Percentiles rank a stretch among this genome's conserved stretches.
phyloP scores from a whole-genome alignment of 305 asterid genomes.

The Solanum hybrid region DNA sequence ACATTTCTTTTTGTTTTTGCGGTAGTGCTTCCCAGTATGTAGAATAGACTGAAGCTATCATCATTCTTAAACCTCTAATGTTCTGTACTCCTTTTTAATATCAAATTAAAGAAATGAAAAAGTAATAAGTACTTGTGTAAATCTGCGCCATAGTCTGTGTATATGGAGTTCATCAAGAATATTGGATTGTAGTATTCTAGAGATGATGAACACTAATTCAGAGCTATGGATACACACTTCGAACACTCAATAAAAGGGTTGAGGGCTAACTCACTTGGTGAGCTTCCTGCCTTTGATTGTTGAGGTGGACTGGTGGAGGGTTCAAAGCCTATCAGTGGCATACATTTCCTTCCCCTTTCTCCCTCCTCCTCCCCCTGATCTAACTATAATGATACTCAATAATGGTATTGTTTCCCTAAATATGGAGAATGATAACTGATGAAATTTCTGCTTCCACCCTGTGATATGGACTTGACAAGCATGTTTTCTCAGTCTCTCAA shows the following conservation, averaged over 20 bases:
- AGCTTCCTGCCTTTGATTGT: neutral
- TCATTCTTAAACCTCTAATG: neutral
- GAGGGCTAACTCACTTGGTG: neutral
- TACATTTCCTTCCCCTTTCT: neutral
- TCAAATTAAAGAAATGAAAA: neutral
- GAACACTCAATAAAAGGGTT: neutral
- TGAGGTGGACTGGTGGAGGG: neutral
- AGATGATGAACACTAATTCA: neutral
- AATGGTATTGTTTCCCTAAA: neutral
- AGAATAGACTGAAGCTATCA: neutral
- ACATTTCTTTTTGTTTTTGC: neutral
- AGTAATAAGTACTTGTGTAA: neutral
- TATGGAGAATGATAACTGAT: neutral
- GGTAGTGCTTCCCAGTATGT: neutral
- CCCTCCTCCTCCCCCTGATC: neutral
- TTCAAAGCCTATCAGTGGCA: neutral
- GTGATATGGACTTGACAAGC: neutral
- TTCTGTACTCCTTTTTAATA: neutral
- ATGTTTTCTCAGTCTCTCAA: neutral
- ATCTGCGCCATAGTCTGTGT: neutral
- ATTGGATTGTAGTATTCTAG: neutral
- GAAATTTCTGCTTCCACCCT: neutral
- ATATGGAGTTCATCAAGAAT: neutral
- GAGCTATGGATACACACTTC: neutral
- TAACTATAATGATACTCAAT: neutral